A percentile compares a stretch with the other conserved stretches of the same genome.
phyloP scores from a whole-genome alignment of 805 yeast species.

The Ogataea thermomethanolica region DNA sequence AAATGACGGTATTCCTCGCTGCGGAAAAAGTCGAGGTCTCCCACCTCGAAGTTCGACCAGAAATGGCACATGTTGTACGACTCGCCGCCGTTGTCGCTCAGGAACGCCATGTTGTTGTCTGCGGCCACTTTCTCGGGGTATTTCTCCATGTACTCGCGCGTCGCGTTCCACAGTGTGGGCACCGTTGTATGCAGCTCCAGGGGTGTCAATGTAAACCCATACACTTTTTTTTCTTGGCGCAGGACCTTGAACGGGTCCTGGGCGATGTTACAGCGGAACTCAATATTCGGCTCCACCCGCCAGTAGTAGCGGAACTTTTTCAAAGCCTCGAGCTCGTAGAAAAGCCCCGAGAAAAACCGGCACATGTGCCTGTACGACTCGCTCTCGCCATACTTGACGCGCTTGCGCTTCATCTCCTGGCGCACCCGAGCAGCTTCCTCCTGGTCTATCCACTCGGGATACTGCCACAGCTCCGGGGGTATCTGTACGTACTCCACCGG shows the following conservation, averaged over 20 bases:
- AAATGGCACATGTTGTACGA: constrained; percentile 57
- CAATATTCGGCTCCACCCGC: constrained; percentile 59
- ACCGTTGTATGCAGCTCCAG: constrained; percentile 52
- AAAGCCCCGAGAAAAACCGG: constrained; percentile 67
- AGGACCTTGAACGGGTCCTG: constrained; percentile 50
- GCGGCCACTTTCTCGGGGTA: constrained; percentile 45
- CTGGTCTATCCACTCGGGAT: constrained; percentile 62
- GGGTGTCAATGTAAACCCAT: constrained; percentile 51
- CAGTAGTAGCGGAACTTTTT: constrained; percentile 51
- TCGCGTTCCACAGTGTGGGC: constrained; percentile 47
- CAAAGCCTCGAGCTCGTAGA: constrained; percentile 45
- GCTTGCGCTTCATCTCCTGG: constrained; percentile 39
- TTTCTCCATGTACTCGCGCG: constrained; percentile 41
- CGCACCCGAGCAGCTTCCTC: constrained; percentile 46
- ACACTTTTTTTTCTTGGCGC: constrained; percentile 40
- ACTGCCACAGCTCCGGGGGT: constrained; percentile 60
- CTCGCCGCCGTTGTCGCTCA: constrained; percentile 43
- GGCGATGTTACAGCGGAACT: constrained; percentile 53
- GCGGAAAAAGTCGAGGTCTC: constrained; percentile 56
- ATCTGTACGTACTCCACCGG: constrained; percentile 54
- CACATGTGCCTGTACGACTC: constrained; percentile 62
- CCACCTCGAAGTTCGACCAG: constrained; percentile 66
- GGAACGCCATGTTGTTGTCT: constrained; percentile 44
- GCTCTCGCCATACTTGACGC: constrained; percentile 45
- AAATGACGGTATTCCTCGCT: constrained; percentile 50